Evolutionary conservation across 2,329 filamentous ascomycete genomes (phyloP).

Genomic region (Colletotrichum tabaci): DNA sequence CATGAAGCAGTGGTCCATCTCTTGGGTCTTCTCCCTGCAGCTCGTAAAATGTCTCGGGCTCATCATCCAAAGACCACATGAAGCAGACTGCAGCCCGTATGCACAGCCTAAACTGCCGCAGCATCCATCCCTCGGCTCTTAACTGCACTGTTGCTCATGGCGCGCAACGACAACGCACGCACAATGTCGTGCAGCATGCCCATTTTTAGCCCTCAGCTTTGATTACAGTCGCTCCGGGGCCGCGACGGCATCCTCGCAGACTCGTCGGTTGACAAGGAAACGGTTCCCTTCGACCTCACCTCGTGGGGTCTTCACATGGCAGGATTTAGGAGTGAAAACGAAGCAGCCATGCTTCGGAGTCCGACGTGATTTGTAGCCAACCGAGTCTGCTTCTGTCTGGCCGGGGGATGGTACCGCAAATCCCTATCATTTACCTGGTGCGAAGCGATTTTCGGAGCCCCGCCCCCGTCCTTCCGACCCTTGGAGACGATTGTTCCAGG

Average conservation of each 20-base stretch:
- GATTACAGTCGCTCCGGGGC: constrained; percentile 1
- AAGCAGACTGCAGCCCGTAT: constrained; percentile 17
- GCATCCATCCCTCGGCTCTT: constrained; percentile 11
- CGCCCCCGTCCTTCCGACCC: constrained; percentile 26
- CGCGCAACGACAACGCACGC: neutral
- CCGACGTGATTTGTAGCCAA: neutral
- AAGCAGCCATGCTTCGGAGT: constrained; percentile 12
- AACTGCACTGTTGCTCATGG: constrained; percentile 9
- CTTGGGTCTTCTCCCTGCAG: neutral
- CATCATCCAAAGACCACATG: constrained; percentile 19
- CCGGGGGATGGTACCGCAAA: neutral
- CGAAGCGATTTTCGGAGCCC: constrained; percentile 34
- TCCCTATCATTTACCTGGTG: constrained; percentile 29
- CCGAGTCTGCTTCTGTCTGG: constrained; percentile 6
- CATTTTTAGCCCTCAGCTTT: neutral
- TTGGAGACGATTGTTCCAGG: constrained; percentile 21
- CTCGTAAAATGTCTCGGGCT: constrained; percentile 28
- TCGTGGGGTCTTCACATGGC: constrained; percentile 24
- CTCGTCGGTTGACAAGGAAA: constrained; percentile 7
- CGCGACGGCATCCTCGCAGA: neutral
- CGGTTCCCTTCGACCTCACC: constrained; percentile 1
- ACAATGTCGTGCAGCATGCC: constrained; percentile 5
- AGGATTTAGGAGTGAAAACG: constrained; percentile 2
- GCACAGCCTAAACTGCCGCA: constrained; percentile 17
- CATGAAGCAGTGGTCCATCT: neutral